Percentiles rank a stretch among this genome's conserved stretches.
Conservation (phyloP, 805 yeast species). For the Kuraishia borneana region DNA sequence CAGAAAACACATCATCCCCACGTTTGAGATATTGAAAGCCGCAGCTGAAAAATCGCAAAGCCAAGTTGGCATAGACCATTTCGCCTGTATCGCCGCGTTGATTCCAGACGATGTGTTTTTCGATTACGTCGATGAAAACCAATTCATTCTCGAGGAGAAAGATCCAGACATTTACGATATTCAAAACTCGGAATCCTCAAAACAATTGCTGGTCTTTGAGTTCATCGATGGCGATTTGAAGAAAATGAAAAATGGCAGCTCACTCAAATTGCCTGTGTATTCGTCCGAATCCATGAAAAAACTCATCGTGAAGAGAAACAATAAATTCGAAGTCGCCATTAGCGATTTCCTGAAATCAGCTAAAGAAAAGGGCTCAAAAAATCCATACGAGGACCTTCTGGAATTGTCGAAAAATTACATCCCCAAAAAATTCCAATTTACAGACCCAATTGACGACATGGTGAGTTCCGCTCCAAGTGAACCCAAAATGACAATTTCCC, state of each 20-base stretch:
- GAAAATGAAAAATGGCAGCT: conserved; percentile 34
- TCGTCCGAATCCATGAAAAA: conserved; percentile 46
- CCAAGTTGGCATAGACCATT: conserved; percentile 37
- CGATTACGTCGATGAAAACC: conserved; percentile 74
- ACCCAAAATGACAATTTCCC: conserved; percentile 31
- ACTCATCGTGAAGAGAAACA: conserved; percentile 47
- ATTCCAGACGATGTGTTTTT: conserved; percentile 61
- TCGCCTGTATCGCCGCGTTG: conserved; percentile 50
- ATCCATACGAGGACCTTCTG: conserved; percentile 30
- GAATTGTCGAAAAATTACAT: conserved; percentile 22
- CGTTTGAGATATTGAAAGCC: conserved; percentile 38
- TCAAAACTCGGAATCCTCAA: conserved; percentile 24
- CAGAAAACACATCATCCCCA: conserved; percentile 47
- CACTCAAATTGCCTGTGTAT: conserved; percentile 37
- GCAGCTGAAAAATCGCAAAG: conserved; percentile 40
- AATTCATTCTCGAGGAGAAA: conserved; percentile 31
- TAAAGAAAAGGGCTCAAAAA: conserved; percentile 15
- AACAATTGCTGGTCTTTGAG: conserved; percentile 61
- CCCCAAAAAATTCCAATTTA: conserved; percentile 37
- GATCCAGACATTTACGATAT: conserved; percentile 41
- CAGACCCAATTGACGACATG: conserved; percentile 57
- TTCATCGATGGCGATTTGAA: conserved; percentile 57
- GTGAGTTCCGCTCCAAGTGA: conserved; percentile 13
- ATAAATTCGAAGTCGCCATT: conserved; percentile 34
- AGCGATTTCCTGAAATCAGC: conserved; percentile 23